Base-by-base conservation (phyloP, 2,329 filamentous ascomycete genomes). In the Penicillium sp. region DNA sequence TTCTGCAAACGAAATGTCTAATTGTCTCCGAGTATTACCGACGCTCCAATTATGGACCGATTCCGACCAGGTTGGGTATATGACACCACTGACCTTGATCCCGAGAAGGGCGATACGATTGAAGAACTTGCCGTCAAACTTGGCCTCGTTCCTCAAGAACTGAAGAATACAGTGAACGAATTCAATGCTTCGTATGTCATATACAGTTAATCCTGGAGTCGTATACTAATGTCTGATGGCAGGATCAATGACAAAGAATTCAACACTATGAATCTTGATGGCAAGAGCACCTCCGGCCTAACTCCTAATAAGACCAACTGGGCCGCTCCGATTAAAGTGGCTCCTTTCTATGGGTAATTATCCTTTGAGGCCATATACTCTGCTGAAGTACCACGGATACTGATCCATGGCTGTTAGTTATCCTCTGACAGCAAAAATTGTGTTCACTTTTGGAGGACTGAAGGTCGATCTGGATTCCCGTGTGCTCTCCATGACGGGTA, bases 341-440 rank as follows among this genome's bases (percentile, higher is more conserved):
- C 26, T 29, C 26, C 26, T 14, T 29, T 29, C 15, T 29, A 29
- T 29, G 26, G n/a, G n/a, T n/a, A n/a, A n/a, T n/a, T n/a, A n/a
- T n/a, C n/a, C n/a, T n/a, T n/a, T n/a, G n/a, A n/a, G n/a, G n/a
- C n/a, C n/a, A n/a, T n/a, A n/a, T n/a, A n/a, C n/a, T n/a, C n/a
- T n/a, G n/a, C n/a, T n/a, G n/a, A n/a, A n/a, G n/a, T n/a, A n/a
- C n/a, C n/a, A n/a, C n/a, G n/a, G n/a, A n/a, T n/a, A n/a, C n/a
- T n/a, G n/a, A n/a, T n/a, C n/a, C n/a, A n/a, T n/a, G n/a, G n/a
- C n/a, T n/a, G n/a, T n/a, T n/a, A n/a, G 10, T 13, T 29, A n/a
- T 14, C 26, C 26, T 5, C 10, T 29, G 6, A 29, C 26, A 6
- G 15, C 26, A 6, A 10, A 29, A 14, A 7, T 29, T 13, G 15